Conservation (phyloP, 805 yeast species). For the Yarrowia porcina region DNA sequence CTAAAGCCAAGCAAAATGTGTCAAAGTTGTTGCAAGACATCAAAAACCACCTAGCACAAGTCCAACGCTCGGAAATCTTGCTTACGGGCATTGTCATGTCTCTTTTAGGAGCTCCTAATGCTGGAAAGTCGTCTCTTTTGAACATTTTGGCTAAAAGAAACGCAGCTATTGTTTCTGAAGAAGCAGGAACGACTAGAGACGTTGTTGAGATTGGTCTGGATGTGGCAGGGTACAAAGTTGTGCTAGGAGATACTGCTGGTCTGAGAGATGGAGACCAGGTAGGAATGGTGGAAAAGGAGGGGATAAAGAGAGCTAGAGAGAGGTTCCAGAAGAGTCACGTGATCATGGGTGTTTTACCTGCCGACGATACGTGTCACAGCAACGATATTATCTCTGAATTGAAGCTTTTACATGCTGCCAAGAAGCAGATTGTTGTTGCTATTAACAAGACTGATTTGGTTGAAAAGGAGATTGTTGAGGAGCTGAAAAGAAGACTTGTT, state of each 20-base stretch:
- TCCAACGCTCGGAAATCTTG: constrained; percentile 47
- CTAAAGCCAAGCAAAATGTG: constrained; percentile 48
- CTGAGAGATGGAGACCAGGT: constrained; percentile 44
- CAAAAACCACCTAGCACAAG: constrained; percentile 36
- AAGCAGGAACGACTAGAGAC: constrained; percentile 95
- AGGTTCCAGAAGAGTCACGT: constrained; percentile 63
- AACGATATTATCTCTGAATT: constrained; percentile 28
- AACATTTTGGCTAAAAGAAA: constrained; percentile 74
- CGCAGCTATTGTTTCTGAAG: constrained; percentile 83
- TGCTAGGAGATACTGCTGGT: constrained; percentile 93
- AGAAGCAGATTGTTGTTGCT: constrained; percentile 34
- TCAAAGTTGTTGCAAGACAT: constrained; percentile 47
- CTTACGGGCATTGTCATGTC: constrained; percentile 69
- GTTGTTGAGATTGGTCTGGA: constrained; percentile 76
- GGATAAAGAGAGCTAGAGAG: constrained; percentile 70
- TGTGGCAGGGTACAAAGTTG: constrained; percentile 76
- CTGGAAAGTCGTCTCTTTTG: constrained; percentile 87
- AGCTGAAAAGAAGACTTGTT: not conserved
- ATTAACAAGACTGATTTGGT: constrained; percentile 38
- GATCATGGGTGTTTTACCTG: constrained; percentile 54
- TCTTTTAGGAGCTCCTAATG: constrained; percentile 89
- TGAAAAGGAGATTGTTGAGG: not conserved
- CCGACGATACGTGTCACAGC: constrained; percentile 11
- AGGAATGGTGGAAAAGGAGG: constrained; percentile 61
- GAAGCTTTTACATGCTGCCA: not conserved